Evolutionary conservation across 108 stramenopile genomes (phyloP).

Genomic region (Cyclotella baltica): DNA sequence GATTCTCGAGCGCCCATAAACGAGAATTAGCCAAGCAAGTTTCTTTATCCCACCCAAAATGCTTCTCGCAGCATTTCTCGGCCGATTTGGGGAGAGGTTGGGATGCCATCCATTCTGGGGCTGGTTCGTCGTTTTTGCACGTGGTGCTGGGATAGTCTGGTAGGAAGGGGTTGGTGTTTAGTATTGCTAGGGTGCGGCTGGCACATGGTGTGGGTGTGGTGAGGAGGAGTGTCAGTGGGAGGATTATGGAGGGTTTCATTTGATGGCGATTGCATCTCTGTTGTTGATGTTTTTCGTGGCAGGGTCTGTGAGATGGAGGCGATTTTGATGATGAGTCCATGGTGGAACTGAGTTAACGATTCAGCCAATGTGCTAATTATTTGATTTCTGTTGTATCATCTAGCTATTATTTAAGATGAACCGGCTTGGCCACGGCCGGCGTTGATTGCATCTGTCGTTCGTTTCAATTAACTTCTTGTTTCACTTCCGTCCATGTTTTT

Average conservation of each 20-base stretch:
- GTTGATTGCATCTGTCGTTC: too few relatives aligned
- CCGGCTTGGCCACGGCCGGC: too few relatives aligned
- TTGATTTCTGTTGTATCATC: not conserved
- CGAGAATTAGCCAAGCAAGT: constrained; percentile 1
- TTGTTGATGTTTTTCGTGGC: not conserved
- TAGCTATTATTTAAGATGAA: too few relatives aligned
- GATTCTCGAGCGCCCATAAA: not conserved
- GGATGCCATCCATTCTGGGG: constrained; percentile 24
- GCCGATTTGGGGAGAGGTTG: not conserved
- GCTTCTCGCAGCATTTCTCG: not conserved
- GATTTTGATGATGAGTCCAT: constrained; percentile 3
- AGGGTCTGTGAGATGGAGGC: not conserved
- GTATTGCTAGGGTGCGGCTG: not conserved
- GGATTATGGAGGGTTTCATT: not conserved
- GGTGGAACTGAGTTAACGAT: not conserved
- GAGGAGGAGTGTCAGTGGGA: constrained; percentile 3
- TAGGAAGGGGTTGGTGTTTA: constrained; percentile 28
- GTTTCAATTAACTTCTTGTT: too few relatives aligned
- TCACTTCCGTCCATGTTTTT: too few relatives aligned
- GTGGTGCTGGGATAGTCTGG: constrained; percentile 32
- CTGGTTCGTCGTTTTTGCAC: constrained; percentile 29
- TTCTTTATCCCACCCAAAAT: not conserved
- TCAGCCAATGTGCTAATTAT: not conserved
- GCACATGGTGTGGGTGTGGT: not conserved
- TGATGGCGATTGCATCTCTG: not conserved